These are phyloP conservation scores for Gonapodya sp. DNA, from an alignment of 192 early-diverging fungal genomes.

Conservation along the genomic window DNA sequence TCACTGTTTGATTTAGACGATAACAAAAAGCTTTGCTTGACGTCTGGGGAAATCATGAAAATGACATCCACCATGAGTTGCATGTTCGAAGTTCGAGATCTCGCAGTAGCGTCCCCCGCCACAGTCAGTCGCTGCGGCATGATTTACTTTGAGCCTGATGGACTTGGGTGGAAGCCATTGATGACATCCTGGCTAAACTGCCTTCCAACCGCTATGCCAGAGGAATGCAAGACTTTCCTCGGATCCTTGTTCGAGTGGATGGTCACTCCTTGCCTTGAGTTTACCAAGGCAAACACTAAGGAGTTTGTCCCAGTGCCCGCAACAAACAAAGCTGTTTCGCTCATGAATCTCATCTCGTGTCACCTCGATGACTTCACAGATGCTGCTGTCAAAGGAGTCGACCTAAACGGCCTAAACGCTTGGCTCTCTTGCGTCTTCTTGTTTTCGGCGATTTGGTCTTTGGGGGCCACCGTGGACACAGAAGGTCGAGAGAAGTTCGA, in stretches of 20 bases:
- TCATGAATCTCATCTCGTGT: conserved; percentile 46
- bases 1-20: conserved; percentile 25
- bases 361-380: conserved; percentile 28
- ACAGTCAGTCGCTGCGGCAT: conserved; percentile 57
- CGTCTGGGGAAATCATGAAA: conserved; percentile 53
- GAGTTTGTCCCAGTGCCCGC: conserved; percentile 42
- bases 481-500: conserved; percentile 33
- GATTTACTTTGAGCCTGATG: conserved; percentile 49
- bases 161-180: conserved; percentile 45
- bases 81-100: conserved; percentile 52
- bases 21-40: conserved; percentile 49
- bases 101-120: conserved; percentile 51
- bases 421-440: conserved; percentile 36
- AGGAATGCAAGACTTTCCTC: conserved; percentile 27
- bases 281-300: conserved; percentile 31
- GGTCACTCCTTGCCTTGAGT: conserved; percentile 29
- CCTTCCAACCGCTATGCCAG: conserved; percentile 18
- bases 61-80: conserved; percentile 50
- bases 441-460: conserved; percentile 40
- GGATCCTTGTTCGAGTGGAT: conserved; percentile 42
- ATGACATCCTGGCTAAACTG: conserved; percentile 43
- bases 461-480: conserved; percentile 40
- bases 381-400: conserved; percentile 11
- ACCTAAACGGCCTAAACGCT: conserved; percentile 17
- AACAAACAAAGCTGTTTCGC: conserved; percentile 34